Evolutionary conservation across 2,329 filamentous ascomycete genomes (phyloP).

Genomic region (Fusarium ramigenum): DNA sequence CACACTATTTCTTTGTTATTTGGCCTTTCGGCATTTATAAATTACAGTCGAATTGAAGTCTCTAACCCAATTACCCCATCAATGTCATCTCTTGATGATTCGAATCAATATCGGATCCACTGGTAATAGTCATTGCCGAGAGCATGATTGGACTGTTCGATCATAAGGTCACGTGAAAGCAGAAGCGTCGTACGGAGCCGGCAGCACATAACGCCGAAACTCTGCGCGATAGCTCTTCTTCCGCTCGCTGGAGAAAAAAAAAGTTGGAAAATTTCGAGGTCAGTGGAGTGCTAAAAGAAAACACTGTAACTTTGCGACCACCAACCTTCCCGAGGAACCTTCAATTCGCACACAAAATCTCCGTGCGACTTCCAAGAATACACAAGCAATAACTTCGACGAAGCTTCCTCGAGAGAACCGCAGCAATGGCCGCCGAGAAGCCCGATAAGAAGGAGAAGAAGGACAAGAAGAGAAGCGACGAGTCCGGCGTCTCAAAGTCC

Average conservation of each 20-base stretch:
- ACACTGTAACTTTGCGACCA: constrained; percentile 41
- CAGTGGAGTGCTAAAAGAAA: constrained; percentile 41
- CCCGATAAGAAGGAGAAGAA: constrained; percentile 65
- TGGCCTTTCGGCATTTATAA: background rate
- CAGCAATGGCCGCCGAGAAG: constrained; percentile 58
- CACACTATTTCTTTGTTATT: constrained; percentile 38
- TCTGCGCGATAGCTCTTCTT: constrained; percentile 38
- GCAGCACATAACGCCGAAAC: constrained; percentile 46
- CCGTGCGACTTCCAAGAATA: background rate
- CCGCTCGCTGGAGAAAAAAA: constrained; percentile 47
- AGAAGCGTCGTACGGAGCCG: constrained; percentile 38
- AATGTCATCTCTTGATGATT: background rate
- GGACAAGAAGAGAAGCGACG: constrained; percentile 68
- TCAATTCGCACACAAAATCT: constrained; percentile 36
- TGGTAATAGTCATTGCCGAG: constrained; percentile 38
- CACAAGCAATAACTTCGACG: constrained; percentile 21
- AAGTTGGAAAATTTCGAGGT: constrained; percentile 47
- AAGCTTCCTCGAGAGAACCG: constrained; percentile 31
- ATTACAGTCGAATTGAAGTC: background rate
- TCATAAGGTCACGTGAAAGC: constrained; percentile 8
- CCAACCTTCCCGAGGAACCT: constrained; percentile 26
- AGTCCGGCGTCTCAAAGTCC: constrained; percentile 61
- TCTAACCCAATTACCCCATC: background rate
- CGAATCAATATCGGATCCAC: constrained; percentile 4
- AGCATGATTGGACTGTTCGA: constrained; percentile 31